A percentile compares a stretch with the other conserved stretches of the same genome.
Conservation (phyloP, 1,284 basidiomycete species). For the Ceratobasidium papillatum region DNA sequence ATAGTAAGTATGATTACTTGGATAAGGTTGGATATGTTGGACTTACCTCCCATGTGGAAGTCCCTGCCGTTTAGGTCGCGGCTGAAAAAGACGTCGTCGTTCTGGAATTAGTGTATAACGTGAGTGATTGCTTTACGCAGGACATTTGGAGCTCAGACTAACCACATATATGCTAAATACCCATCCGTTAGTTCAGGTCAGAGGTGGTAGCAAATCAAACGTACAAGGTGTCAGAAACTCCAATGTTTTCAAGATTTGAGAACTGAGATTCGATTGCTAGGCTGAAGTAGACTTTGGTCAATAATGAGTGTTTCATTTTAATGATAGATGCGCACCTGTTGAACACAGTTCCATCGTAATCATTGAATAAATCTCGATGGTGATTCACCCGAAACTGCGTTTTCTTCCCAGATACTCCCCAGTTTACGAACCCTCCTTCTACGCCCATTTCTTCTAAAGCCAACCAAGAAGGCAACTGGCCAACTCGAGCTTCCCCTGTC, state of each 20-base stretch:
- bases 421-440: slow-evolving; percentile 1
- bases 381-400: slow-evolving; percentile 6
- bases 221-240: slow-evolving; percentile 28
- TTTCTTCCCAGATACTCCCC: background rate
- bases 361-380: slow-evolving; percentile 33
- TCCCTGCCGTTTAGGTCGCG: slow-evolving; percentile 14
- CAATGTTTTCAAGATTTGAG: slow-evolving; percentile 11
- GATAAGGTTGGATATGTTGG: background rate
- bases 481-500: slow-evolving; percentile 4
- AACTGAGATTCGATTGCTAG: slow-evolving; percentile 36
- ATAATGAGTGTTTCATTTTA: background rate
- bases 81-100: slow-evolving; percentile 37
- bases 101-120: background rate
- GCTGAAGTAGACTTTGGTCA: background rate
- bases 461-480: slow-evolving; percentile 34
- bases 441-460: slow-evolving; percentile 14
- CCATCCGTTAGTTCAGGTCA: background rate
- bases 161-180: slow-evolving; percentile 19
- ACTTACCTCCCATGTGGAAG: slow-evolving; percentile 31
- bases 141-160: background rate
- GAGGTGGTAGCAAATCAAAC: background rate
- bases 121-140: background rate
- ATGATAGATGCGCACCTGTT: slow-evolving; percentile 5
- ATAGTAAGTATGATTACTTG: background rate
- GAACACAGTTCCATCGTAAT: slow-evolving; percentile 23